Evolutionary conservation across 2,329 filamentous ascomycete species (phyloP).

Genomic region (Tolypocladium cylindrosporum): DNA sequence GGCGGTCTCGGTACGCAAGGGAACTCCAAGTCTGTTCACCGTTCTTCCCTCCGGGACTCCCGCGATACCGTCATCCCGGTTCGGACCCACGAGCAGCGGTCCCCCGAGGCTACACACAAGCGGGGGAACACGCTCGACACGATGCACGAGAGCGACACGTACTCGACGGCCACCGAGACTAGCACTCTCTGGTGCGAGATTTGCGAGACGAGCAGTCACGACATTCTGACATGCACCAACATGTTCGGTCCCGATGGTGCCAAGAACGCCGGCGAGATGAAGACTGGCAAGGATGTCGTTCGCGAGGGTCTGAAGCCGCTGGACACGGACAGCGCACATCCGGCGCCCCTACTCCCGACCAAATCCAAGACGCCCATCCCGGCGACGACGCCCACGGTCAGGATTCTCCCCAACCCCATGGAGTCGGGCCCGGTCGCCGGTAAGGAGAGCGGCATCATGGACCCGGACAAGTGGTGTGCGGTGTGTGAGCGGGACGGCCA

Average conservation of each 20-base stretch:
- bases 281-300: slow-evolving; percentile 22
- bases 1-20: slow-evolving; percentile 16
- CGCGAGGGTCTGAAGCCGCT: slow-evolving; percentile 29
- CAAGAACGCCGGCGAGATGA: slow-evolving; percentile 20
- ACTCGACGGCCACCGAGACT: slow-evolving; percentile 62
- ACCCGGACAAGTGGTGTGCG: slow-evolving; percentile 91
- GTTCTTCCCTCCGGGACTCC: slow-evolving; percentile 54
- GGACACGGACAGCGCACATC: slow-evolving; percentile 32
- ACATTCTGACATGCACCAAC: slow-evolving; percentile 88
- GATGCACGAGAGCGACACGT: slow-evolving; percentile 60
- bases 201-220: slow-evolving; percentile 83
- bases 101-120: slow-evolving; percentile 37
- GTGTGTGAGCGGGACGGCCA: slow-evolving; percentile 94
- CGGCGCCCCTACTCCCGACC: slow-evolving; percentile 45
- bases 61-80: slow-evolving; percentile 54
- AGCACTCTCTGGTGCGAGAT: slow-evolving; percentile 87
- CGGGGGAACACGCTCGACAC: slow-evolving; percentile 51
- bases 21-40: slow-evolving; percentile 25
- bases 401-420: slow-evolving; percentile 50
- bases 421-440: slow-evolving; percentile 62
- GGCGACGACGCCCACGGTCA: slow-evolving; percentile 28
- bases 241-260: slow-evolving; percentile 55
- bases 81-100: slow-evolving; percentile 35
- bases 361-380: slow-evolving; percentile 31
- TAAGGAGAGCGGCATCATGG: slow-evolving; percentile 67